phyloP scores from a whole-genome alignment of 2,329 filamentous ascomycete species.

The Alternaria brassicicola region DNA sequence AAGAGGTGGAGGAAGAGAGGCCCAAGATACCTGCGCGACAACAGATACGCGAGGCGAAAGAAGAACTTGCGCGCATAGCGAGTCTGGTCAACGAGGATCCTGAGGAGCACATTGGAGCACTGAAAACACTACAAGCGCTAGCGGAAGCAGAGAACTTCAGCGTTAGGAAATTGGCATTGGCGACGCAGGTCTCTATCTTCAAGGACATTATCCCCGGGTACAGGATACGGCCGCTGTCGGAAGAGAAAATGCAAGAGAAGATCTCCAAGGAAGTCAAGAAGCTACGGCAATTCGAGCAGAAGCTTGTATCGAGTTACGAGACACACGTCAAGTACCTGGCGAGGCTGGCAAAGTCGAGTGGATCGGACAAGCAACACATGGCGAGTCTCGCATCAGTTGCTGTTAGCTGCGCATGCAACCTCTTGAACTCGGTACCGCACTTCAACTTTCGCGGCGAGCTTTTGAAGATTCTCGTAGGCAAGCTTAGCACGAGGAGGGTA shows the following conservation, averaged over 20 bases:
- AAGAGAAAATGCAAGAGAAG: constrained; percentile 77
- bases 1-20: constrained; percentile 55
- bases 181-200: constrained; percentile 87
- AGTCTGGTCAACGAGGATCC: constrained; percentile 85
- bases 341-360: constrained; percentile 66
- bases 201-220: constrained; percentile 97
- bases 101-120: constrained; percentile 81
- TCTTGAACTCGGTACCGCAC: constrained; percentile 84
- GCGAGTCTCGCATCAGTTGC: constrained; percentile 71
- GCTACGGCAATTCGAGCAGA: constrained; percentile 83
- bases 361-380: constrained; percentile 48
- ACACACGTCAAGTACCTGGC: constrained; percentile 78
- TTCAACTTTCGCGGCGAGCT: constrained; percentile 95
- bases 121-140: constrained; percentile 78
- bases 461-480: constrained; percentile 83
- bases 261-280: constrained; percentile 90
- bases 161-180: constrained; percentile 84
- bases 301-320: constrained; percentile 84
- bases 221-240: constrained; percentile 80
- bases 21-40: constrained; percentile 75
- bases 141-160: constrained; percentile 71
- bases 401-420: constrained; percentile 81
- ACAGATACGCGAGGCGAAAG: constrained; percentile 85
- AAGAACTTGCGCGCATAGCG: constrained; percentile 86
- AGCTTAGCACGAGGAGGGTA: constrained; percentile 73